Percentiles rank a stretch among this genome's conserved stretches.
Evolutionary conservation across 306 rosid genomes (phyloP).

Genomic region (Astragalus glycyphyllos): DNA sequence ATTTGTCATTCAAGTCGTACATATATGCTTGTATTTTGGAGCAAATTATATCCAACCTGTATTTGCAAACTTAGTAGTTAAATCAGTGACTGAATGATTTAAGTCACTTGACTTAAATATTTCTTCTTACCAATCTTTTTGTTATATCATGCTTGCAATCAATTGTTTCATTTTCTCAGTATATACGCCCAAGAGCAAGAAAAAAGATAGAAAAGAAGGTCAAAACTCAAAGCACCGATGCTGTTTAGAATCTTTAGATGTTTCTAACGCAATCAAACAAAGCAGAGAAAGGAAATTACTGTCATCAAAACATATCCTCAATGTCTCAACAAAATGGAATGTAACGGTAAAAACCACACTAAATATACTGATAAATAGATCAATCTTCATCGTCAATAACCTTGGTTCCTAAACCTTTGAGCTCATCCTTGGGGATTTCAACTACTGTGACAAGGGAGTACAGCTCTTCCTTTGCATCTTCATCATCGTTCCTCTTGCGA

Average conservation of each 20-base stretch:
- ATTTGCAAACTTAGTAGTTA: no score
- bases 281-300: not conserved
- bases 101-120: no score
- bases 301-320: not conserved
- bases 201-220: not conserved
- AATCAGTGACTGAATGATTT: no score
- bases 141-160: not conserved
- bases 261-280: not conserved
- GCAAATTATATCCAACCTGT: no score
- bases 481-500: constrained; percentile 92
- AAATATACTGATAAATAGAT: constrained; percentile 9
- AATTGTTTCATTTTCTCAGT: not conserved
- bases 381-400: constrained; percentile 87
- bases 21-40: no score
- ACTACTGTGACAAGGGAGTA: constrained; percentile 86
- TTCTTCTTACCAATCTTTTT: not conserved
- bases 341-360: not conserved
- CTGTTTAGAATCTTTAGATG: not conserved
- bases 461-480: constrained; percentile 92
- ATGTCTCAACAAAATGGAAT: constrained; percentile 31
- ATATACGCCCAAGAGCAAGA: not conserved
- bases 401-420: constrained; percentile 80
- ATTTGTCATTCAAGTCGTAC: no score
- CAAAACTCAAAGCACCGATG: not conserved
- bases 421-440: constrained; percentile 81